Conservation (phyloP, 495 filamentous ascomycete species). For the Penicillium nucicola region DNA sequence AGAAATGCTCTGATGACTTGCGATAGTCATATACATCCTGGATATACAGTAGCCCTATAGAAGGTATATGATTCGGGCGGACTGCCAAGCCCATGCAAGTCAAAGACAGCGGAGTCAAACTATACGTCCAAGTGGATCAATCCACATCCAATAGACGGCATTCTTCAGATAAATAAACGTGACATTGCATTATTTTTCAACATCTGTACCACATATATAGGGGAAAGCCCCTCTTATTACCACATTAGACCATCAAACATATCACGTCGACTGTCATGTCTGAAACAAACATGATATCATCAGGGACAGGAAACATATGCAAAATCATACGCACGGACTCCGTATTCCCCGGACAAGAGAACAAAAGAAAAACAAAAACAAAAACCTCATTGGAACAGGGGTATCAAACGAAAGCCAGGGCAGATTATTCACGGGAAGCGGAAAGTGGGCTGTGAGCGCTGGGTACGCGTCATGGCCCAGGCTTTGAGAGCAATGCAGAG, state of each 20-base stretch:
- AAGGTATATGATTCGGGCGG: too few species aligned
- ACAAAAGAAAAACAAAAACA: constrained; percentile 5
- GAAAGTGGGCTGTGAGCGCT: constrained; percentile 23
- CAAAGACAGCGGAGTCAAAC: too few species aligned
- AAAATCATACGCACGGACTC: background rate
- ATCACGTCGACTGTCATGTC: background rate
- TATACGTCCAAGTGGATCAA: too few species aligned
- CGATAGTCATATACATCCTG: too few species aligned
- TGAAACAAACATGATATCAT: background rate
- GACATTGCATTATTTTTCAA: background rate
- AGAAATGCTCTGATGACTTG: too few species aligned
- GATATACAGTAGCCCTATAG: too few species aligned
- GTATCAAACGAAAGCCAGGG: constrained; percentile 19
- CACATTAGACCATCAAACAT: background rate
- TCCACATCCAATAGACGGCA: too few species aligned
- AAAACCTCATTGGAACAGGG: constrained; percentile 18
- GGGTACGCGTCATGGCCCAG: constrained; percentile 71
- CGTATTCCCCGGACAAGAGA: background rate
- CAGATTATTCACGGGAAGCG: constrained; percentile 17
- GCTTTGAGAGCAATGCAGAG: constrained; percentile 82
- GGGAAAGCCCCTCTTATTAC: background rate
- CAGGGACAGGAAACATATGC: background rate
- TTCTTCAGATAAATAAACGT: too few species aligned
- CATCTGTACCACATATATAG: constrained; percentile 2
- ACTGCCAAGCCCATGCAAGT: too few species aligned